Evolutionary conservation across 2,329 filamentous ascomycete species (phyloP), one percentile per base, ranked within the genome.

Genomic region (Aspergillus bombycis): DNA sequence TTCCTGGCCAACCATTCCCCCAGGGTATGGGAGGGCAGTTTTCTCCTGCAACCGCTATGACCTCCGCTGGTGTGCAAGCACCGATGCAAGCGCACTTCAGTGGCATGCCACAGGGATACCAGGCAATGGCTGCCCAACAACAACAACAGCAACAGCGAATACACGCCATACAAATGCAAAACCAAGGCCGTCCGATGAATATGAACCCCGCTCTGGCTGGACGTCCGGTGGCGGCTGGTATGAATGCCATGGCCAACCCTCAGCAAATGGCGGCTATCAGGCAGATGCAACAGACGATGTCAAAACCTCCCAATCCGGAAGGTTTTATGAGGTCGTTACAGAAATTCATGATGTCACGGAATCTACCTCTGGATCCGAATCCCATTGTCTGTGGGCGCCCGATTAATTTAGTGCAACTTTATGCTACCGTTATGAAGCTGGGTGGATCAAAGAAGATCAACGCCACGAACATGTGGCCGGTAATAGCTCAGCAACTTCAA

Each of bases 91-190:
- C 78, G 9, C 78, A 80, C 64, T 89, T 90, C 69, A 76, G 79
- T 48, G 80, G 81, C 32, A 81, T 84, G 71, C 76, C 82, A 38
- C 83, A 81, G 62, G 81, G 81, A 60, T 84, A 85, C 63, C 81
- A 86, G 70, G 83, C 82, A 53, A 85, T 91, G 66, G 90, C 92
- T 46, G 89, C 92, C 72, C 89, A 93, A 67, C 90, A 92, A 72
- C 85, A 80, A 57, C 75, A 67, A 36, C 66, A 93, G 72, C 85
- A 93, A 71, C 85, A 80, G 62, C 75, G 88, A 62, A 80, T 90
- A 56, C 94, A 96, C 72, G 92, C 96, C 70, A 91, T 96, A 87
- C 90, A 92, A 65, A 79, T 96, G 58, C 91, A 96, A 71, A 88
- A 90, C 62, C 91, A 94, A 71, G 85, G 91, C 46, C 88, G 91